phyloP scores from a whole-genome alignment of 495 filamentous ascomycete species.

The Usnea hakonensis region DNA sequence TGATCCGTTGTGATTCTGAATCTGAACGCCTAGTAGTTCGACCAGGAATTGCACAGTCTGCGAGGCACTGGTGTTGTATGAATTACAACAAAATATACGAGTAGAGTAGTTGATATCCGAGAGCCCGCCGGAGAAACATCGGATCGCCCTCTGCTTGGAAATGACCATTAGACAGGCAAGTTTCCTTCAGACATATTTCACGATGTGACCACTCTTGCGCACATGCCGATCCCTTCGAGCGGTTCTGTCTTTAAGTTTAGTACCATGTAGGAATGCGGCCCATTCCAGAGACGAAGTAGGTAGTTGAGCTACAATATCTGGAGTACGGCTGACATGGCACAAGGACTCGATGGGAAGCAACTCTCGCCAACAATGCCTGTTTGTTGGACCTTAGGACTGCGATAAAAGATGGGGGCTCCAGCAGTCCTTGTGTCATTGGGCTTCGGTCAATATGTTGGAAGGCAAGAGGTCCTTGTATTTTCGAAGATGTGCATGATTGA shows the following conservation, averaged over 20 bases:
- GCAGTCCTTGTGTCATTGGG: conserved; percentile 59
- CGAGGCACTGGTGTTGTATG: not conserved
- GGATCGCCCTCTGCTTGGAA: not conserved
- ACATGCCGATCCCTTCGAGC: not conserved
- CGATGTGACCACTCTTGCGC: not conserved
- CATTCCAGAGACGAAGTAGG: conserved; percentile 11
- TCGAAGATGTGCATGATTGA: conserved; percentile 11
- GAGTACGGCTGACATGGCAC: not conserved
- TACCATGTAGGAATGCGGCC: conserved; percentile 15
- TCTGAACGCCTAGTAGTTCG: not conserved
- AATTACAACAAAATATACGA: not conserved
- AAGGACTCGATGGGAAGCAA: conserved; percentile 53
- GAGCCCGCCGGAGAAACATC: not conserved
- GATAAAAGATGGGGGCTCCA: conserved; percentile 48
- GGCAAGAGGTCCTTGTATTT: conserved; percentile 35
- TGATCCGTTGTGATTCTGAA: not conserved
- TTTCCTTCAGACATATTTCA: not conserved
- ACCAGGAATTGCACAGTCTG: not conserved
- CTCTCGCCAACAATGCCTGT: conserved; percentile 51
- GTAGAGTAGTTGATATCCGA: not conserved
- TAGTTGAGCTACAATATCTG: not conserved
- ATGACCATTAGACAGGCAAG: not conserved
- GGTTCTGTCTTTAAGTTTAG: not conserved
- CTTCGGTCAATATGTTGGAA: conserved; percentile 93
- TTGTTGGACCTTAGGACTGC: conserved; percentile 58